phyloP scores from a whole-genome alignment of 2,329 filamentous ascomycete genomes.

The Fusarium solani-melongenae region DNA sequence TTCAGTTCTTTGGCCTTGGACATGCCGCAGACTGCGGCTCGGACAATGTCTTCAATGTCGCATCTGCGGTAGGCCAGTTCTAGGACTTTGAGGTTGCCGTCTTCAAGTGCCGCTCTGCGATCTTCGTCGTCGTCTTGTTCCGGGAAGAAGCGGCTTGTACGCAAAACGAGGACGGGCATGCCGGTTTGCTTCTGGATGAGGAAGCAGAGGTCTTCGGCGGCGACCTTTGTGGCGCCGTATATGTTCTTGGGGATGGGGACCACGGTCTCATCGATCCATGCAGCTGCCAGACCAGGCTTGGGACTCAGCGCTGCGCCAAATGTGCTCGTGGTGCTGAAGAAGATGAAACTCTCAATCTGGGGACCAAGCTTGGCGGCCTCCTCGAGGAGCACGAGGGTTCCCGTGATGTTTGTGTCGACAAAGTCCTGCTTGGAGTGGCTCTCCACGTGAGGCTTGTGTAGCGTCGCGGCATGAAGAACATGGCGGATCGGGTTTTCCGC shows the following conservation, averaged over 20 bases:
- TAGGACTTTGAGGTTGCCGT: conserved; percentile 60
- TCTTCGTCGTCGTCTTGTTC: conserved; percentile 59
- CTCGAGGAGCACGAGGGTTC: conserved; percentile 56
- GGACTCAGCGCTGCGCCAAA: conserved; percentile 56
- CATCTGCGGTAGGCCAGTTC: conserved; percentile 58
- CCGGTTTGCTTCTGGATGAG: conserved; percentile 52
- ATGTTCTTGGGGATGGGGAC: conserved; percentile 58
- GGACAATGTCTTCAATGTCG: conserved; percentile 58
- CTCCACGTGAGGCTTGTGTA: conserved; percentile 61
- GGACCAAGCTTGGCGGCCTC: conserved; percentile 44
- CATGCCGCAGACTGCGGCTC: conserved; percentile 54
- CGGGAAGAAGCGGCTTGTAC: conserved; percentile 61
- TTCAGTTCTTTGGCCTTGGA: conserved; percentile 43
- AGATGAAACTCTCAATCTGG: conserved; percentile 54
- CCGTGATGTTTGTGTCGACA: conserved; percentile 57
- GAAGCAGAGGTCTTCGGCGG: conserved; percentile 60
- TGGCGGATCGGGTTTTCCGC: conserved; percentile 49
- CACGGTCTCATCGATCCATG: conserved; percentile 57
- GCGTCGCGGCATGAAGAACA: conserved; percentile 58
- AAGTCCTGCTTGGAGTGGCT: conserved; percentile 58
- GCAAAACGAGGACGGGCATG: conserved; percentile 56
- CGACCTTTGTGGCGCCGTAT: conserved; percentile 60
- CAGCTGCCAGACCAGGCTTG: conserved; percentile 49
- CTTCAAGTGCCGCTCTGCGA: conserved; percentile 48
- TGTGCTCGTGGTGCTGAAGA: conserved; percentile 59